Percentiles rank a stretch among this genome's conserved stretches.
Evolutionary conservation across 75 land plant species (phyloP).

Genomic region (Cryptomeria japonica): DNA sequence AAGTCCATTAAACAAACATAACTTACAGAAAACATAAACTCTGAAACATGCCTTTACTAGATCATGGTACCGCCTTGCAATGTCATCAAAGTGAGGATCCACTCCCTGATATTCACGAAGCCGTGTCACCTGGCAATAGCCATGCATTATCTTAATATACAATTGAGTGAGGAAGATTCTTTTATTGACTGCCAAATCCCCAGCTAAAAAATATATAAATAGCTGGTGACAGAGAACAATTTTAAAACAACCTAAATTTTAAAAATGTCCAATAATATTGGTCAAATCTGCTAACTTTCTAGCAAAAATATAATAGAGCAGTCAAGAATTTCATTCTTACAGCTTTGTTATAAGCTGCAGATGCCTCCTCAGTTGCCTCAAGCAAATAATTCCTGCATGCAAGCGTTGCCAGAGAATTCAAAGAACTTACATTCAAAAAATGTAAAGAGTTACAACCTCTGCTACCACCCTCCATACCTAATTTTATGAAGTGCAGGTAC

Average conservation of each 20-base stretch:
- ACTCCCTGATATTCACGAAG: slow-evolving; percentile 98
- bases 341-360: slow-evolving; percentile 92
- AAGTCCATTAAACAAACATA: not conserved
- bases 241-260: not conserved
- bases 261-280: not conserved
- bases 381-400: slow-evolving; percentile 67
- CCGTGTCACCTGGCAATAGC: slow-evolving; percentile 68
- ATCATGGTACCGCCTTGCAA: slow-evolving; percentile 94
- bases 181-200: not conserved
- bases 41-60: slow-evolving; percentile 62
- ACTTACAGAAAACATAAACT: not conserved
- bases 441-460: not conserved
- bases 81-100: slow-evolving; percentile 92
- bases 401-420: not conserved
- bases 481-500: slow-evolving; percentile 93
- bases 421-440: not conserved
- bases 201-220: not conserved
- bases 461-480: slow-evolving; percentile 42
- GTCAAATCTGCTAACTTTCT: not conserved
- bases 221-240: not conserved
- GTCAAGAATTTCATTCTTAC: slow-evolving; percentile 33
- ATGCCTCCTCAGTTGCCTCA: slow-evolving; percentile 93
- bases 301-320: not conserved
- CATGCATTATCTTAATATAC: not conserved
- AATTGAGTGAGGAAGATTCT: not conserved